Evolutionary conservation across 352 stramenopile species (phyloP).

Genomic region (Globisporangium emineosum): DNA sequence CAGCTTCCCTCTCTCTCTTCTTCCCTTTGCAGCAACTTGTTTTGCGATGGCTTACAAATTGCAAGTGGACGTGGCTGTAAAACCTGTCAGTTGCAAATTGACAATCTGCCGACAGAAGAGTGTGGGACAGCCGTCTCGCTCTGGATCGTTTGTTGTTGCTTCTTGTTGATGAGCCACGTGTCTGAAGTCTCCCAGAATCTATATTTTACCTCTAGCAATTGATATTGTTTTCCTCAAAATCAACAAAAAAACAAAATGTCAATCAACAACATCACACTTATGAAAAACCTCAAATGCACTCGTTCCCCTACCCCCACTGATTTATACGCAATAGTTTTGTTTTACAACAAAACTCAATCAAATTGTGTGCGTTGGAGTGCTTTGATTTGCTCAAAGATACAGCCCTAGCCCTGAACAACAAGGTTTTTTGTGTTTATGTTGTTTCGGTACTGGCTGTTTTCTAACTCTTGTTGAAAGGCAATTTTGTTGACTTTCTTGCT

Average conservation of each 20-base stretch:
- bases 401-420: not conserved
- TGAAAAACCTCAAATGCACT: constrained; percentile 2
- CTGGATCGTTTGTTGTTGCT: constrained; percentile 11
- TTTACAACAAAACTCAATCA: no score
- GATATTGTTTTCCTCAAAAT: no score
- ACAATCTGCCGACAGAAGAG: not conserved
- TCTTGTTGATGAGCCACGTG: constrained; percentile 5
- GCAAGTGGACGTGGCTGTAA: not conserved
- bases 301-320: constrained; percentile 2
- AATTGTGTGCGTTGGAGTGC: constrained; percentile 21
- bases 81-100: not conserved
- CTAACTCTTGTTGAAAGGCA: no score
- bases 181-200: not conserved
- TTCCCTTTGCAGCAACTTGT: not conserved
- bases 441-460: constrained; percentile 13
- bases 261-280: not conserved
- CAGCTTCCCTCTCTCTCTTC: not conserved
- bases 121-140: constrained; percentile 1
- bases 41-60: not conserved
- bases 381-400: constrained; percentile 24
- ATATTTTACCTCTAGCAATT: not conserved
- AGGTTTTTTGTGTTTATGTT: constrained; percentile 3
- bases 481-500: constrained; percentile 9
- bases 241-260: no score
- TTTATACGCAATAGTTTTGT: constrained; percentile 3